Evolutionary conservation across 2,329 filamentous ascomycete species (phyloP).

Genomic region (Plenodomus lindquistii): DNA sequence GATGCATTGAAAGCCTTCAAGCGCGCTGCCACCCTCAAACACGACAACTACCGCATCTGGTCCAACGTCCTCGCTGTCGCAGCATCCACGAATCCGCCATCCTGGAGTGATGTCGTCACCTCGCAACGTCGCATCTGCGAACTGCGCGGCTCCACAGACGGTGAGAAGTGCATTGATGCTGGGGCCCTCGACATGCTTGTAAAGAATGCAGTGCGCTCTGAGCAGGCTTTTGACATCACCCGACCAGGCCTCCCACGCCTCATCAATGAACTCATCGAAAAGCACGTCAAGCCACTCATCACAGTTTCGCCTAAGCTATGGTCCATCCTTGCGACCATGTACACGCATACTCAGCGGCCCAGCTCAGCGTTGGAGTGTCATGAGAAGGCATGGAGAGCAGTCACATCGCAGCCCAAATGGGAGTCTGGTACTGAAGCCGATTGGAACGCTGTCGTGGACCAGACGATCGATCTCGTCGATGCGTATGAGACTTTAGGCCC

Average conservation of each 20-base stretch:
- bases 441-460: constrained; percentile 74
- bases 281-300: constrained; percentile 77
- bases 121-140: constrained; percentile 76
- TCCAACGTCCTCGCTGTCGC: constrained; percentile 92
- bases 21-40: constrained; percentile 78
- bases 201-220: constrained; percentile 63
- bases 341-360: constrained; percentile 73
- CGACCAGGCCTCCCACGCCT: constrained; percentile 60
- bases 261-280: constrained; percentile 74
- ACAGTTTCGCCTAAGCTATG: constrained; percentile 78
- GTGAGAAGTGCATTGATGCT: constrained; percentile 77
- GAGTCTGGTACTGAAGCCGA: constrained; percentile 62
- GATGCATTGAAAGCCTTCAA: constrained; percentile 86
- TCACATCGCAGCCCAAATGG: constrained; percentile 59
- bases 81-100: constrained; percentile 73
- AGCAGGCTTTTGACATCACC: constrained; percentile 45
- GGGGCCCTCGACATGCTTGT: constrained; percentile 74
- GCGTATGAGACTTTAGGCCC: constrained; percentile 75
- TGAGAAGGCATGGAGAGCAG: constrained; percentile 86
- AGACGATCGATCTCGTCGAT: constrained; percentile 80
- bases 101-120: constrained; percentile 73
- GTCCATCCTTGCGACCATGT: constrained; percentile 71
- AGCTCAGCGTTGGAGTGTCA: constrained; percentile 76
- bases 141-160: constrained; percentile 66
- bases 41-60: constrained; percentile 92